These are phyloP conservation scores for Balamuthia mandrillaris DNA, from an alignment of 208 protist genomes.

Conservation along the genomic window DNA sequence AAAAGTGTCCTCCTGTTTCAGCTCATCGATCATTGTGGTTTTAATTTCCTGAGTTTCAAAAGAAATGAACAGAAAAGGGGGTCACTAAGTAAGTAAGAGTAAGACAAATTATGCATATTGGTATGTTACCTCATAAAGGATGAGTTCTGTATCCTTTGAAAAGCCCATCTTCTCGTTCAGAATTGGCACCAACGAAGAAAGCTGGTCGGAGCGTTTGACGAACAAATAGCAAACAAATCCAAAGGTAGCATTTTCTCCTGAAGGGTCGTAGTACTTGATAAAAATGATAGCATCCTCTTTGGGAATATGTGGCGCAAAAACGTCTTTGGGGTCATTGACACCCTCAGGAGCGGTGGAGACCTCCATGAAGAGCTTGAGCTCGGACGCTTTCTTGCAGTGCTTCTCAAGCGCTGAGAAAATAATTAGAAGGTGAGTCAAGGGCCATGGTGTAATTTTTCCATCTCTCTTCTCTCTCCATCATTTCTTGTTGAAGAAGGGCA, in stretches of 20 bases:
- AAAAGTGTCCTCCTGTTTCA: constrained; percentile 34
- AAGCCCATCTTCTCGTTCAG: background rate
- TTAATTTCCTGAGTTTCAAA: constrained; percentile 55
- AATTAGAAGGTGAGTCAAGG: too few relatives aligned
- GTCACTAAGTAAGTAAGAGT: too few relatives aligned
- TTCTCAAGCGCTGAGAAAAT: background rate
- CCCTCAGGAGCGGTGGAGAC: background rate
- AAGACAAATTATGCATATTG: too few relatives aligned
- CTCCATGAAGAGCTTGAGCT: background rate
- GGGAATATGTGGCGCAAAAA: background rate
- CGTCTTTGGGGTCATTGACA: background rate
- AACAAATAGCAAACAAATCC: constrained; percentile 34
- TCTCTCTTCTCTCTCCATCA: background rate
- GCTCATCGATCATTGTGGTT: constrained; percentile 26
- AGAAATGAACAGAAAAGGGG: too few relatives aligned
- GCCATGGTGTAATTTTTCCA: background rate
- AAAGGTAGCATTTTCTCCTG: background rate
- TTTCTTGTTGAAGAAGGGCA: too few relatives aligned
- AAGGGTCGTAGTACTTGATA: constrained; percentile 52
- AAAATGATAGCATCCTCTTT: constrained; percentile 19
- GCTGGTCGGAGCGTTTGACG: background rate
- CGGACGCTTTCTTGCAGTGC: background rate
- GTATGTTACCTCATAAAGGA: background rate
- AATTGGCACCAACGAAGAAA: constrained; percentile 6
- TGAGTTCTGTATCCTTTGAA: background rate